phyloP scores from a whole-genome alignment of 305 asterid species.

The Solanum hybrid region DNA sequence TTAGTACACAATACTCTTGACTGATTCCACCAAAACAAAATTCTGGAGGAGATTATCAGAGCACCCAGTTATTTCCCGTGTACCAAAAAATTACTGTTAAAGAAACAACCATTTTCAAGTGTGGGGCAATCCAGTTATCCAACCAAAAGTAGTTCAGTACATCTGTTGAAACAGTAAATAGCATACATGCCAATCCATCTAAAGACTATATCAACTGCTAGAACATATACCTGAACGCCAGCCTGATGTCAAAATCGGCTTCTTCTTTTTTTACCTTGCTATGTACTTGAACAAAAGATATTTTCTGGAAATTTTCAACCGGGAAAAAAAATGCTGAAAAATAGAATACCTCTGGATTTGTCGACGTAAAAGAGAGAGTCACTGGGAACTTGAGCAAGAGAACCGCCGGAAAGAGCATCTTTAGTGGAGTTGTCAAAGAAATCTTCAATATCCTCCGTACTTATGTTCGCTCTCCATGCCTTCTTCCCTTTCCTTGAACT shows the following conservation, averaged over 20 bases:
- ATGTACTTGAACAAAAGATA: neutral
- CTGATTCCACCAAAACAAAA: neutral
- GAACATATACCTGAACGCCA: neutral
- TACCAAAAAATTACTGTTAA: neutral
- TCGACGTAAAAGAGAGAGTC: constrained; percentile 75
- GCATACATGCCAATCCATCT: neutral
- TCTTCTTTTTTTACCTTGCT: neutral
- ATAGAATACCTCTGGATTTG: constrained; percentile 60
- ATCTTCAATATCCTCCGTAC: constrained; percentile 78
- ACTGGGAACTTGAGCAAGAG: constrained; percentile 60
- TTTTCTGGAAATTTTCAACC: neutral
- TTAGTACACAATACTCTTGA: neutral
- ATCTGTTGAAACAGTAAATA: neutral
- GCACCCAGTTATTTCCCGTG: neutral
- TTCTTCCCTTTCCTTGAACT: constrained; percentile 89
- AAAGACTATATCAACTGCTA: neutral
- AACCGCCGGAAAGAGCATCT: constrained; percentile 95
- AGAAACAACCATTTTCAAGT: neutral
- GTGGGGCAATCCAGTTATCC: neutral
- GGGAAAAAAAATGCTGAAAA: neutral
- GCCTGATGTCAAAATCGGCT: neutral
- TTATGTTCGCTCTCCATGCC: constrained; percentile 95
- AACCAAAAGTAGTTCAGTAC: neutral
- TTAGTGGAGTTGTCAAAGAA: constrained; percentile 75
- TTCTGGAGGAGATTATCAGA: neutral